Conservation (phyloP, 768 basidiomycete genomes). For the Agaricus sinodeliciosus region DNA sequence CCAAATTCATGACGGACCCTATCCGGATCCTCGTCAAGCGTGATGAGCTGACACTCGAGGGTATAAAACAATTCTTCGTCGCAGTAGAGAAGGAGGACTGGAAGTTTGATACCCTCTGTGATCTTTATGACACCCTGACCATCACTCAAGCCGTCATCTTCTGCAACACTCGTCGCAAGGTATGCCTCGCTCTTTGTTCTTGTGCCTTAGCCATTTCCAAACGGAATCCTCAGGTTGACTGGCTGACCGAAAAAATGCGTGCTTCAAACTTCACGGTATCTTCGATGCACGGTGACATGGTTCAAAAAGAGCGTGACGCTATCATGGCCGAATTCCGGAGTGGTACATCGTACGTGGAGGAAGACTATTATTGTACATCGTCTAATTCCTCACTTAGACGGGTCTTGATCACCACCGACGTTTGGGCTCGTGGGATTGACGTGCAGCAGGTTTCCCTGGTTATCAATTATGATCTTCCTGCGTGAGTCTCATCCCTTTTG, state of each 20-base stretch:
- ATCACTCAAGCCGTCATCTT: constrained; percentile 99
- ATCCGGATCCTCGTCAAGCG: constrained; percentile 98
- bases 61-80: constrained; percentile 95
- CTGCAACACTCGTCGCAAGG: constrained; percentile 97
- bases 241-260: constrained; percentile 98
- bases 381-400: constrained; percentile 44
- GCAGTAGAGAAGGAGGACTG: constrained; percentile 99
- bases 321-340: constrained; percentile 97
- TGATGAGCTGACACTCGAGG: constrained; percentile 96
- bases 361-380: constrained; percentile 8
- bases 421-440: constrained; percentile 98
- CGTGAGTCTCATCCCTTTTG: constrained; percentile 42
- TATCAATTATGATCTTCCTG: constrained; percentile 94
- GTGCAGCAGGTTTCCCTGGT: constrained; percentile 97
- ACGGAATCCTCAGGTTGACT: constrained; percentile 65
- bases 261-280: constrained; percentile 98
- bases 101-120: constrained; percentile 98
- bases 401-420: constrained; percentile 92
- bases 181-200: constrained; percentile 22
- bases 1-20: constrained; percentile 99
- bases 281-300: constrained; percentile 95
- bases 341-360: constrained; percentile 70
- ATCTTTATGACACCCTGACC: constrained; percentile 95
- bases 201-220: constrained; percentile 4
- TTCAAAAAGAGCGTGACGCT: constrained; percentile 89